Base-by-base conservation (phyloP, 1,139 yeast genomes). In the Torulaspora pretoriensis region DNA sequence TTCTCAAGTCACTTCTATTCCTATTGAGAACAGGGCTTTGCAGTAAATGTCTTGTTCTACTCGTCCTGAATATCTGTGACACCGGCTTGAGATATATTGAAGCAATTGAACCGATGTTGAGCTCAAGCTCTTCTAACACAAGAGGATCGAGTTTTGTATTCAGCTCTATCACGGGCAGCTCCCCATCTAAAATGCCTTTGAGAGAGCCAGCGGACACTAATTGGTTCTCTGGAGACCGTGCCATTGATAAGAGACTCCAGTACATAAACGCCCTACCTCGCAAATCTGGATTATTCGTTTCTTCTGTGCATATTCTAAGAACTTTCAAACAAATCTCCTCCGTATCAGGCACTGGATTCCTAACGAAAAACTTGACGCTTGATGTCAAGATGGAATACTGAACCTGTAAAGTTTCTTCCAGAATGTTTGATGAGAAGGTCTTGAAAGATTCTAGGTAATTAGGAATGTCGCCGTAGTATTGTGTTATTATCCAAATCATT, bases 61-160 rank as follows among this genome's bases (percentile, higher is more conserved):
- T 76, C 34, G 77, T 67, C 33, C 95, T 69, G 68, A 90, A 89
- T 1, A 90, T 89, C 53, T 79, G 86, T 19, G 76, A 75, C 4
- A 87, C 83, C 0, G 97, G 95, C 56, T 88, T 86, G 53, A 89
- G 69, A 57, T 89, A 90, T 23, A 90, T 80, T 0, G 95, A 83
- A 0, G 95, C 90, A 44, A 90, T 68, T 0, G 89, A 72, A 1
- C 97, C 97, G 32, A 90, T 80, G 51, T 80, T 81, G 52, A 90
- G 70, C 55, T 87, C 95, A 44, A 90, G 69, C 59, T 90, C 97
- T 56, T 87, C 95, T 37, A 89, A 64, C 9, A 84, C 75, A 1
- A 68, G 68, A 1, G 86, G 82, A 51, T 87, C 92, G 50, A 89
- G 71, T 47, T 78, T 77, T 41, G 86, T 92, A 44, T 81, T 81